These are phyloP conservation scores for Basidiobolus meristosporus DNA, from an alignment of 371 early-diverging fungal genomes.

Conservation along the genomic window DNA sequence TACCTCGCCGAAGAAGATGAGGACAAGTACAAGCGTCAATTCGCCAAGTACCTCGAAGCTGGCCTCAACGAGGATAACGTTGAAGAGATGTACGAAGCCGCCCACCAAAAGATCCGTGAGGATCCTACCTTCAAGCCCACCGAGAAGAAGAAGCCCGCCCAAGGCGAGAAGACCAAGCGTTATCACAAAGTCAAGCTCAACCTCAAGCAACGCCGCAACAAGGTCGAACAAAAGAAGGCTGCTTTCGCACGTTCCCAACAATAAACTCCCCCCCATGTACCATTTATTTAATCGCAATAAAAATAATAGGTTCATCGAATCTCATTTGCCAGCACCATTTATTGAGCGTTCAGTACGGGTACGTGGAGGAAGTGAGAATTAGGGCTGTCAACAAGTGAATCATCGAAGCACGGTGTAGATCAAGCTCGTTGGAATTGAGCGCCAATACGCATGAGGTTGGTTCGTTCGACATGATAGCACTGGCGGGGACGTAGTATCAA, in stretches of 20 bases:
- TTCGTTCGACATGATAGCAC: too few species aligned
- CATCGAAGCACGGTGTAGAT: too few species aligned
- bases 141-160: constrained; percentile 47
- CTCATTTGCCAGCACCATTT: too few species aligned
- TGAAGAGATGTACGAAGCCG: constrained; percentile 89
- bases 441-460: too few species aligned
- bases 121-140: constrained; percentile 57
- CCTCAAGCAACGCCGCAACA: constrained; percentile 77
- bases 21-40: constrained; percentile 95
- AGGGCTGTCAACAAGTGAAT: too few species aligned
- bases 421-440: too few species aligned
- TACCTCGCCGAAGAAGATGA: constrained; percentile 95
- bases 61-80: constrained; percentile 85
- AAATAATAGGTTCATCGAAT: too few species aligned
- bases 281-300: too few species aligned
- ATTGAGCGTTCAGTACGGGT: too few species aligned
- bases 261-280: too few species aligned
- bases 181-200: constrained; percentile 51
- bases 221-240: constrained; percentile 80
- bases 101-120: constrained; percentile 88
- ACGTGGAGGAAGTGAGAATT: too few species aligned
- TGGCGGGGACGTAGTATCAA: too few species aligned
- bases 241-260: constrained; percentile 17
- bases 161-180: constrained; percentile 25
- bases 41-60: constrained; percentile 85